Percentiles rank a stretch among this genome's conserved stretches.
phyloP scores from a whole-genome alignment of 495 filamentous ascomycete species.

The Halenospora varia region DNA sequence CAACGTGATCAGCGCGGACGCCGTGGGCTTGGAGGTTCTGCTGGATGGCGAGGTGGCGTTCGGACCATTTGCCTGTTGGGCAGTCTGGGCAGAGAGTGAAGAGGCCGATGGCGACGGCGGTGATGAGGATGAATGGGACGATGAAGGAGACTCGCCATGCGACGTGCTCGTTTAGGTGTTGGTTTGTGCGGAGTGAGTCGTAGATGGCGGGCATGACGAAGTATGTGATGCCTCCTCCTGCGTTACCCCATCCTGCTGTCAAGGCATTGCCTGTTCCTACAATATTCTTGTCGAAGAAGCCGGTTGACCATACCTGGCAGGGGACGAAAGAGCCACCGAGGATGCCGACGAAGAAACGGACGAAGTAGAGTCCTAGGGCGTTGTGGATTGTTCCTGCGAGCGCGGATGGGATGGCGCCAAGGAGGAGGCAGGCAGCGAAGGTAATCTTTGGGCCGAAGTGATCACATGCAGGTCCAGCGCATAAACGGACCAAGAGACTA shows the following conservation, averaged over 20 bases:
- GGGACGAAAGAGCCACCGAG: constrained; percentile 89
- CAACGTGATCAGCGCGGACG: constrained; percentile 30
- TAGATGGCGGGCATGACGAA: constrained; percentile 94
- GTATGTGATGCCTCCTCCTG: constrained; percentile 82
- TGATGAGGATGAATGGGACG: constrained; percentile 76
- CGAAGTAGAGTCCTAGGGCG: constrained; percentile 64
- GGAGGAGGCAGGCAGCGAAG: constrained; percentile 70
- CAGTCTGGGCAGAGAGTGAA: constrained; percentile 78
- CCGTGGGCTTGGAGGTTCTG: constrained; percentile 32
- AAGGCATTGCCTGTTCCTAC: constrained; percentile 89
- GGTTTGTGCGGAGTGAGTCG: constrained; percentile 65
- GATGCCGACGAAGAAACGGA: constrained; percentile 92
- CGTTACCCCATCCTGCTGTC: constrained; percentile 82
- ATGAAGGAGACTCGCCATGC: constrained; percentile 86
- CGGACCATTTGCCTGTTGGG: constrained; percentile 77
- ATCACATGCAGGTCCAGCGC: constrained; percentile 82
- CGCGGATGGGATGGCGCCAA: constrained; percentile 77
- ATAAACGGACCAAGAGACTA: constrained; percentile 75
- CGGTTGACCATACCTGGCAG: constrained; percentile 94
- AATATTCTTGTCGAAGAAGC: constrained; percentile 94
- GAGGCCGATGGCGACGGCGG: constrained; percentile 59
- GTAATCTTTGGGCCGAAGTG: constrained; percentile 76
- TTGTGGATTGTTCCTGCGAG: constrained; percentile 73
- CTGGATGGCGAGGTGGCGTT: constrained; percentile 53
- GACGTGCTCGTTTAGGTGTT: constrained; percentile 54